Base-by-base conservation (phyloP, 1,139 yeast genomes). In the Pichia sp. region DNA sequence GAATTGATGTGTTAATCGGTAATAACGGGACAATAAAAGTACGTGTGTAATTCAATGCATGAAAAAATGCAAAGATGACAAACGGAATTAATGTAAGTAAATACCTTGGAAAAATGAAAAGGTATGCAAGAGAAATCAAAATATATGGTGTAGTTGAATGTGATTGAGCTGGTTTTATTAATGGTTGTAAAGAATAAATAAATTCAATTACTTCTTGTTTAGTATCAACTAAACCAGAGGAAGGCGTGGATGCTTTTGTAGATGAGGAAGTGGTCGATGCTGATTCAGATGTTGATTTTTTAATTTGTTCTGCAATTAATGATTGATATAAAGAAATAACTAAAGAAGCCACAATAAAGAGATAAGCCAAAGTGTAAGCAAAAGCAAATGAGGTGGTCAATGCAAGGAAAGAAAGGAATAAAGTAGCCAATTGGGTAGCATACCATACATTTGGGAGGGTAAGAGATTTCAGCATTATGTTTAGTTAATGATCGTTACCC, bases 251-350 rank as follows among this genome's bases (percentile, higher is more conserved):
- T 11, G 28, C 7, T 0, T 19, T 24, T 20, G 10, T 14, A 3
- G n/a, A 19, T 13, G 43, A 18, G 1, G 23, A 15, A 19, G 22
- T 19, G 14, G 11, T 18, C 6, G 36, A 21, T 21, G 6, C 13
- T 16, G 28, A 16, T 5, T 11, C 29, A 13, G 34, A 15, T 5
- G 30, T 11, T 8, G 34, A 9, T 8, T 22, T 21, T 21, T 37
- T 32, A 6, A n/a, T 19, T 13, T 37, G 35, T 1, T 20, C 33
- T 9, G 41, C 32, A 15, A 24, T 35, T 38, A 49, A 47, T 13
- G 52, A 62, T 55, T 87, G 91, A 62, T 70, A 79, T 24, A 84
- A 63, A 45, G 87, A 83, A 49, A 89, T 76, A 23, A 87, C 88
- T 61, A 86, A 88, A 29, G 95, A 80, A 50, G 71, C 74, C 37